Evolutionary conservation across 805 yeast genomes (phyloP).

Genomic region (Zygoascus flipseniorum): DNA sequence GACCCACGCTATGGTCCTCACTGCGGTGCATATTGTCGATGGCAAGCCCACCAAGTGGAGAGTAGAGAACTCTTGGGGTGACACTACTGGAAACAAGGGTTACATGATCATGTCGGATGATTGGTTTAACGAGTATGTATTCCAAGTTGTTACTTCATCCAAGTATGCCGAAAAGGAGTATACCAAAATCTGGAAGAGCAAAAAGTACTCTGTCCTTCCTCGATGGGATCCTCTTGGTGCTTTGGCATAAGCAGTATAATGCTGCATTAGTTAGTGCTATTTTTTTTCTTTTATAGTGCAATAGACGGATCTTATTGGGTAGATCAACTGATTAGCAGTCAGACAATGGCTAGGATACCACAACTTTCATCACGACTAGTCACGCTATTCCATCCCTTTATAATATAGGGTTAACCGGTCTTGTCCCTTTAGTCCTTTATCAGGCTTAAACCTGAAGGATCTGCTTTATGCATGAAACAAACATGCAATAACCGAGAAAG

Average conservation of each 20-base stretch:
- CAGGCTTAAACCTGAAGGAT: too few species aligned
- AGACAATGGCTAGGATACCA: too few species aligned
- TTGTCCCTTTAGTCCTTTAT: too few species aligned
- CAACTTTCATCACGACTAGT: too few species aligned
- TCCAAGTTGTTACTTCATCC: slow-evolving; percentile 57
- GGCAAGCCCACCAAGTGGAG: slow-evolving; percentile 60
- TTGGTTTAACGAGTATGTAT: slow-evolving; percentile 67
- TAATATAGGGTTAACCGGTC: too few species aligned
- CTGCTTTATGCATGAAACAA: too few species aligned
- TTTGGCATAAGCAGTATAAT: slow-evolving; percentile 34
- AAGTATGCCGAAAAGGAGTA: slow-evolving; percentile 38
- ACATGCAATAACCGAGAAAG: too few species aligned
- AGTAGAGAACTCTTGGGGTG: slow-evolving; percentile 76
- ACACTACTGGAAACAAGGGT: slow-evolving; percentile 58
- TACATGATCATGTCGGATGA: slow-evolving; percentile 64
- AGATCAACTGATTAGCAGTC: too few species aligned
- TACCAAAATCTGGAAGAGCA: slow-evolving; percentile 33
- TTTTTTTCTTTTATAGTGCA: too few species aligned
- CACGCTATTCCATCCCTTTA: too few species aligned
- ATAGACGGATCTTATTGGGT: too few species aligned
- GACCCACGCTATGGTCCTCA: slow-evolving; percentile 88
- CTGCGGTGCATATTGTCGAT: slow-evolving; percentile 69
- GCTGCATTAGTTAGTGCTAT: too few species aligned
- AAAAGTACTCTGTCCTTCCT: slow-evolving; percentile 47
- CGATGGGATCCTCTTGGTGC: slow-evolving; percentile 81